A percentile compares a stretch with the other conserved stretches of the same genome.
Conservation (phyloP, 2,329 filamentous ascomycete species). For the Pseudocercospora cruenta region DNA sequence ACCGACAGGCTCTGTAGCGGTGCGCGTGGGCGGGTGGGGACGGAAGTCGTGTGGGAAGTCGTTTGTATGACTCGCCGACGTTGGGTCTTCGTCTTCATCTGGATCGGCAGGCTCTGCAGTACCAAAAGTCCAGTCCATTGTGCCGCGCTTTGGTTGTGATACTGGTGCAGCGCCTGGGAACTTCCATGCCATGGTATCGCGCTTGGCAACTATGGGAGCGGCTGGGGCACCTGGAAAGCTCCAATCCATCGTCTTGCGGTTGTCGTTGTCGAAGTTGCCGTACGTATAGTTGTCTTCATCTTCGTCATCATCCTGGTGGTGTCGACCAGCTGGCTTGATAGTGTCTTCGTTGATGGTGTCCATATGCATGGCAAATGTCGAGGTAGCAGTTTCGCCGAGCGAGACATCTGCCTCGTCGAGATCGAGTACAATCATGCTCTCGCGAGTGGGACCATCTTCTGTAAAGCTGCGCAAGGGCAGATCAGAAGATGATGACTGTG, state of each 20-base stretch:
- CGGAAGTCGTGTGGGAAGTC: constrained; percentile 36
- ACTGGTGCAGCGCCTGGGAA: constrained; percentile 46
- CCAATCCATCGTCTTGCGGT: constrained; percentile 57
- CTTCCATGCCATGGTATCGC: constrained; percentile 52
- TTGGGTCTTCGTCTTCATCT: constrained; percentile 31
- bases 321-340: constrained; percentile 19
- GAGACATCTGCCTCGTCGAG: constrained; percentile 57
- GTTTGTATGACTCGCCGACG: constrained; percentile 38
- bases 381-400: constrained; percentile 46
- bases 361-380: constrained; percentile 50
- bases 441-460: constrained; percentile 49
- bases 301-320: constrained; percentile 40
- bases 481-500: constrained; percentile 47
- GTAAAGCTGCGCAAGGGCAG: constrained; percentile 54
- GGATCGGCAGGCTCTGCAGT: constrained; percentile 39
- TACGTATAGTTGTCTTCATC: constrained; percentile 45
- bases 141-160: constrained; percentile 42
- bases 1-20: constrained; percentile 45
- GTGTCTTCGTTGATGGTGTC: constrained; percentile 29
- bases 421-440: constrained; percentile 60
- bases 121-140: constrained; percentile 54
- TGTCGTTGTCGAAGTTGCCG: constrained; percentile 37
- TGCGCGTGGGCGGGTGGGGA: constrained; percentile 46
- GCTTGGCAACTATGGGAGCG: constrained; percentile 30
- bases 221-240: constrained; percentile 51